These are phyloP conservation scores for Talaromyces pinophilus DNA, from an alignment of 2,329 filamentous ascomycete species.

Conservation along the genomic window DNA sequence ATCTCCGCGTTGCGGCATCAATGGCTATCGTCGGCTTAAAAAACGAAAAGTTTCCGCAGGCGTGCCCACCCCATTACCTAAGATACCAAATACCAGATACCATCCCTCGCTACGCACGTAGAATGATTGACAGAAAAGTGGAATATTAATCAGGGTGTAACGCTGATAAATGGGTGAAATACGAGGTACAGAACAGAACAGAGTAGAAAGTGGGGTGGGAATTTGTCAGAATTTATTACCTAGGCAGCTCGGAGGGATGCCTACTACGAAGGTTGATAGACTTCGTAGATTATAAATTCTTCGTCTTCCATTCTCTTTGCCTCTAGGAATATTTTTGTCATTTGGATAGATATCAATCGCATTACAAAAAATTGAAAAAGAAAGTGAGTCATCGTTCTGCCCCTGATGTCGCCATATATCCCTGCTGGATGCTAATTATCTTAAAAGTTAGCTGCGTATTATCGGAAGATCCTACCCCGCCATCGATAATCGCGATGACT, in stretches of 20 bases:
- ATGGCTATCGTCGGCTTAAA: slow-evolving; percentile 8
- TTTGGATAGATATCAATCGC: background rate
- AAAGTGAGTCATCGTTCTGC: background rate
- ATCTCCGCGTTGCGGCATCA: background rate
- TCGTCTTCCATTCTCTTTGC: background rate
- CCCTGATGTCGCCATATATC: slow-evolving; percentile 10
- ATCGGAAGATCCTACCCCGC: slow-evolving; percentile 15
- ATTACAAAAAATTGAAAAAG: background rate
- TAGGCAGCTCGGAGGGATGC: background rate
- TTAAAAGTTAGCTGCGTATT: background rate
- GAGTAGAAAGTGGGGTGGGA: slow-evolving; percentile 9
- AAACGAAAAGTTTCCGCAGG: background rate
- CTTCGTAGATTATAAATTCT: slow-evolving; percentile 5
- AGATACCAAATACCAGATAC: background rate
- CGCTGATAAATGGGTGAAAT: slow-evolving; percentile 3
- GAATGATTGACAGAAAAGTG: background rate
- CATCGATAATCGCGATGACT: slow-evolving; percentile 21
- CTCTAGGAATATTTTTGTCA: background rate
- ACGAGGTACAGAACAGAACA: slow-evolving; percentile 1
- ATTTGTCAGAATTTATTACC: slow-evolving; percentile 11
- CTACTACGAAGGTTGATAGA: background rate
- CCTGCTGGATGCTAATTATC: background rate
- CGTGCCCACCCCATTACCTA: slow-evolving; percentile 3
- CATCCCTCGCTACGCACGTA: background rate
- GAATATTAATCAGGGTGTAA: background rate